phyloP scores from a whole-genome alignment of 345 rosid species.

The Ceriops tagal region DNA sequence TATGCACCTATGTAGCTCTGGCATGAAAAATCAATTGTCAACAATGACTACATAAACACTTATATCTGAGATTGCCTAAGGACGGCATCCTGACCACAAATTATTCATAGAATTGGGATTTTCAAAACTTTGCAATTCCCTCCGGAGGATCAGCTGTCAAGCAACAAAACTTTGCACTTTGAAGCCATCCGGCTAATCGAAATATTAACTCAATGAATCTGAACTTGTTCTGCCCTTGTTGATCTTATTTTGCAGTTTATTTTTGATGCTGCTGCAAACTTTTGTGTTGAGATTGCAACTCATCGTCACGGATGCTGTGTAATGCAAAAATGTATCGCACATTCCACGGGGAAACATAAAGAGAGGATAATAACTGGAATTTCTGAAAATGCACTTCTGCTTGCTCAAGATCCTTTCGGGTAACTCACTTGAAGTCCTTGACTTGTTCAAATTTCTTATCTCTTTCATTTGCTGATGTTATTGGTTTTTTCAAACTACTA shows the following conservation, averaged over 20 bases:
- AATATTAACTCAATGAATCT: not conserved
- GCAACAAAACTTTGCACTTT: too few species aligned
- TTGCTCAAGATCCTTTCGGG: conserved; percentile 80
- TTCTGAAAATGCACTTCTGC: conserved; percentile 46
- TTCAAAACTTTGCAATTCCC: too few species aligned
- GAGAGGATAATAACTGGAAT: conserved; percentile 51
- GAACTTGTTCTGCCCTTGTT: conserved; percentile 3
- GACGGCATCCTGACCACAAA: too few species aligned
- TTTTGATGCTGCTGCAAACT: conserved; percentile 55
- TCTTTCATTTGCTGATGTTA: not conserved
- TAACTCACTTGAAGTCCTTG: conserved; percentile 20
- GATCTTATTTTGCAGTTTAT: conserved; percentile 44
- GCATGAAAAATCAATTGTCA: too few species aligned
- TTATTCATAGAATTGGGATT: too few species aligned
- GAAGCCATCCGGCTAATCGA: too few species aligned
- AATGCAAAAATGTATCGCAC: conserved; percentile 57
- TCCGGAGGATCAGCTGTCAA: too few species aligned
- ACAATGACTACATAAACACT: too few species aligned
- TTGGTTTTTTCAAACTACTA: not conserved
- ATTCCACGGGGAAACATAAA: conserved; percentile 42
- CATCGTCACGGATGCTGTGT: conserved; percentile 81
- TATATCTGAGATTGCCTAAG: too few species aligned
- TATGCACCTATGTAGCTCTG: too few species aligned
- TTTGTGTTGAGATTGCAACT: conserved; percentile 61
- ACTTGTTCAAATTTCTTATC: not conserved